Conservation (phyloP, 805 yeast species). For the Ogataea polymorpha region DNA sequence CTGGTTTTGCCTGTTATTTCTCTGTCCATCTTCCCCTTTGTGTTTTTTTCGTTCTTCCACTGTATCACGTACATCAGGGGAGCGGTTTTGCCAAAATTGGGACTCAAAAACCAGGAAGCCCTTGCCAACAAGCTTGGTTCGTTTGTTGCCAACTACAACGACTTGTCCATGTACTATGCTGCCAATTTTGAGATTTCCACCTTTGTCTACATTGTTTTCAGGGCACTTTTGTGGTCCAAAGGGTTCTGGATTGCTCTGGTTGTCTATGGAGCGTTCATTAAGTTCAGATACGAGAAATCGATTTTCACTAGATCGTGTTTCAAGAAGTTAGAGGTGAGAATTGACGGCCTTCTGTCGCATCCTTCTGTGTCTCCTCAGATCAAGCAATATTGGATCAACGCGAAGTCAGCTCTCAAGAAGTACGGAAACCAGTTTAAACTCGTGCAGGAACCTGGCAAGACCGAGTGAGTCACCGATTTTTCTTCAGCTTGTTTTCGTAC, state of each 20-base stretch:
- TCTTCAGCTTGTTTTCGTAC: slow-evolving; percentile 58
- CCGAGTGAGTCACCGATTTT: slow-evolving; percentile 34
- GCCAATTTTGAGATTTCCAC: slow-evolving; percentile 50
- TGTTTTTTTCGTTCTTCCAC: slow-evolving; percentile 79
- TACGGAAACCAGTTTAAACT: slow-evolving; percentile 16
- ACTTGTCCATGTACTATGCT: slow-evolving; percentile 54
- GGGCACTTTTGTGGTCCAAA: slow-evolving; percentile 51
- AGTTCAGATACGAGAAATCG: slow-evolving; percentile 74
- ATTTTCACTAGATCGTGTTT: slow-evolving; percentile 60
- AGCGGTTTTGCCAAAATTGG: slow-evolving; percentile 62
- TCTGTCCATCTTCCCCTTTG: slow-evolving; percentile 68
- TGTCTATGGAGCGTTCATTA: slow-evolving; percentile 60
- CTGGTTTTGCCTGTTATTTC: slow-evolving; percentile 56
- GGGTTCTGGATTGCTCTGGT: slow-evolving; percentile 60
- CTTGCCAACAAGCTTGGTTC: slow-evolving; percentile 31
- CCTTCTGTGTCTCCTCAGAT: slow-evolving; percentile 50
- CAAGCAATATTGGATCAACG: slow-evolving; percentile 47
- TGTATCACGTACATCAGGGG: slow-evolving; percentile 66
- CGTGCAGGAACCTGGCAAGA: slow-evolving; percentile 12
- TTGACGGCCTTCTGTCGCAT: slow-evolving; percentile 52
- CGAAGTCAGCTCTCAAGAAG: slow-evolving; percentile 36
- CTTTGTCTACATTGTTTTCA: slow-evolving; percentile 28
- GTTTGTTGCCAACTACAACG: slow-evolving; percentile 54
- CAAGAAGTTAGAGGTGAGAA: slow-evolving; percentile 64
- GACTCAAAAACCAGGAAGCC: slow-evolving; percentile 20